Base-by-base conservation (phyloP, 2,329 filamentous ascomycete genomes). In the Xylaria multiplex region DNA sequence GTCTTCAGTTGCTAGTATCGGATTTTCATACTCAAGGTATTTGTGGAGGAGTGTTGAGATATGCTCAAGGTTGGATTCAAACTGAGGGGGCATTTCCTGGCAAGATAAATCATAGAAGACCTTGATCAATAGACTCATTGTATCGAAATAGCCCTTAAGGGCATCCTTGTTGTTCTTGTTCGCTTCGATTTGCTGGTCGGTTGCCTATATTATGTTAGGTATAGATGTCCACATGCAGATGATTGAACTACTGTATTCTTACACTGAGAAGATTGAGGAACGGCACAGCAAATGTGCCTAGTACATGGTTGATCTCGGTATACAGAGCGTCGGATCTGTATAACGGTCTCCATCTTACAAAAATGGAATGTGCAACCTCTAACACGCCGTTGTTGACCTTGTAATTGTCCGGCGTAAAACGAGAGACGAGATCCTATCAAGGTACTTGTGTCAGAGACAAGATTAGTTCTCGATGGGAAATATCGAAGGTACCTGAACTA, bases 291-390 rank as follows among this genome's bases (percentile, higher is more conserved):
- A 99, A 98, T 64, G 90, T 93, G 67, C 83, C 83, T 59, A 99
- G 86, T 63, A 99, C 96, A 82, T 99, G 96, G 79, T 97, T 96
- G 82, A 99, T 96, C 81, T 99, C 96, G 42, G 89, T 91, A 79
- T 93, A 99, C 11, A 99, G 88, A 57, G 92, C 93, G 79, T 99
- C 93, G 49, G 94, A 97, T 68, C 92, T 89, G 82, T 97, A 97
- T 46, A 99, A 85, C 8, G 96, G 96, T 70, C 96, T 88, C 96
- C 96, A 99, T 78, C 96, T 86, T 78, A 91, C 92, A 82, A 98
- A 99, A 74, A 99, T 98, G 55, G 96, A 98, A 81, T 99, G 96
- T 72, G 96, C 96, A 50, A 99, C 96, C 80, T 97, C 93, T 67
- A 99, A 84, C 19, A 99, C 96, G 71, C 96, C 96, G 74, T 94